These are phyloP conservation scores for Aspergillus piperis DNA, from an alignment of 2,329 filamentous ascomycete genomes.

Conservation along the genomic window DNA sequence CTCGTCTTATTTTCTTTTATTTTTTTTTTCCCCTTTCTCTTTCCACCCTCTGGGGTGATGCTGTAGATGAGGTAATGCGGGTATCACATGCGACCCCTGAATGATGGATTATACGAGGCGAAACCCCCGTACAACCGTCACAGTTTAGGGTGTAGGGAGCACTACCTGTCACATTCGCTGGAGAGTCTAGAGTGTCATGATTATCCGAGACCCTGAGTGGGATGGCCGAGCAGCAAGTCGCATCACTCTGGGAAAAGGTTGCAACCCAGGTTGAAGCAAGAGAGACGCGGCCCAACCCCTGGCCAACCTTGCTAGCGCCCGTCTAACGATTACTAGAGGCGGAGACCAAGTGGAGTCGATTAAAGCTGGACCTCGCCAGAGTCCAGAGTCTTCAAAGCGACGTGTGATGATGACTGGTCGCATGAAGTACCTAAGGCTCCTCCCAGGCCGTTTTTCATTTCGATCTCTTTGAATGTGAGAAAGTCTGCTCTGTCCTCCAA, in stretches of 20 bases:
- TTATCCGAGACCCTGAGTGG: slow-evolving; percentile 11
- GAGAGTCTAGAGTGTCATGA: background rate
- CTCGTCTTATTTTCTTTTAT: background rate
- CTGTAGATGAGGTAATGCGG: slow-evolving; percentile 4
- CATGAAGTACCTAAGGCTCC: slow-evolving; percentile 1
- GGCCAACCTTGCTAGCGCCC: slow-evolving; percentile 21
- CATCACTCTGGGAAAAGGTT: slow-evolving; percentile 4
- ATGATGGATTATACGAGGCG: background rate
- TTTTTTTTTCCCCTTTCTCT: no score
- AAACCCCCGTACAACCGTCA: background rate
- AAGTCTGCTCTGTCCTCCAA: slow-evolving; percentile 1
- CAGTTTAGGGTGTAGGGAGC: background rate
- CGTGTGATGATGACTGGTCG: slow-evolving; percentile 13
- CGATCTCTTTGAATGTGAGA: slow-evolving; percentile 7
- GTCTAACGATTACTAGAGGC: slow-evolving; percentile 28
- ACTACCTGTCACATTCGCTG: slow-evolving; percentile 7
- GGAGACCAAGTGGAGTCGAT: slow-evolving; percentile 24
- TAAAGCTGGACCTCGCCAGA: slow-evolving; percentile 23
- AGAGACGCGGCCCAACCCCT: slow-evolving; percentile 25
- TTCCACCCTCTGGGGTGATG: no score
- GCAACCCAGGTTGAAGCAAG: slow-evolving; percentile 6
- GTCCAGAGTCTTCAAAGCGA: slow-evolving; percentile 10
- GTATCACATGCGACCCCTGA: background rate
- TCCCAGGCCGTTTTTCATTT: slow-evolving; percentile 7
- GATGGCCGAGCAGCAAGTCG: background rate